Evolutionary conservation across 1,284 basidiomycete species (phyloP), one percentile per base, ranked within the genome.

Genomic region (Cryptococcus neoformans): DNA sequence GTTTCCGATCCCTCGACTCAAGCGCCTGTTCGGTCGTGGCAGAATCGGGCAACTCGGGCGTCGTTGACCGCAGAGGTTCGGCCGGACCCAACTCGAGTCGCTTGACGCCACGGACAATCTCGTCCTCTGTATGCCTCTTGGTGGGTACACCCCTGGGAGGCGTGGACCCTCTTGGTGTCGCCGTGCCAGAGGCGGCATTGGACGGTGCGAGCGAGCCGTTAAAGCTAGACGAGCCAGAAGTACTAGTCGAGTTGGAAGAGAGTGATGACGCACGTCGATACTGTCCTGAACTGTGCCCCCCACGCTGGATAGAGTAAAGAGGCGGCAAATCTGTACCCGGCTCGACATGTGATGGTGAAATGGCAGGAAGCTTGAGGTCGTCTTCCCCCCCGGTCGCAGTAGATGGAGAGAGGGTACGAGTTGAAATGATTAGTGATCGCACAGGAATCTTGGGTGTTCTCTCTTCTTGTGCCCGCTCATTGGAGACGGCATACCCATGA

Each of bases 81-180:
- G 56, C 56, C 56, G 66, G 63, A 10, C 65, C 66, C n/a, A 76
- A 63, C 60, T 74, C 74, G 21, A 76, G 60, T 34, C 74, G 66
- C 62, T 76, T 76, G 56, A 76, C 74, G 44, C 71, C 74, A 42
- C 72, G 60, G 3, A 65, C 54, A 49, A 75, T 69, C 50, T 70
- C 67, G 45, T 76, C 74, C 51, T 74, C 74, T 35, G 72, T 76
- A 55, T 73, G 74, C 10, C 74, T 58, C 66, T 76, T 76, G 46
- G 64, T 62, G 0, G 74, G 74, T n/a, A 60, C 21, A 11, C 35
- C 48, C 35, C 17, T 45, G 10, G 16, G 57, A 28, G 58, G 44
- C 14, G 35, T 40, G 10, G 56, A 53, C 9, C 51, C 51, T 41
- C 53, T 44, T 6, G 54, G 56, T 16, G 59, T 55, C 6, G 56